A percentile compares a stretch with the other conserved stretches of the same genome.
phyloP scores from a whole-genome alignment of 495 filamentous ascomycete species.

The Hypoxylon perforatum region DNA sequence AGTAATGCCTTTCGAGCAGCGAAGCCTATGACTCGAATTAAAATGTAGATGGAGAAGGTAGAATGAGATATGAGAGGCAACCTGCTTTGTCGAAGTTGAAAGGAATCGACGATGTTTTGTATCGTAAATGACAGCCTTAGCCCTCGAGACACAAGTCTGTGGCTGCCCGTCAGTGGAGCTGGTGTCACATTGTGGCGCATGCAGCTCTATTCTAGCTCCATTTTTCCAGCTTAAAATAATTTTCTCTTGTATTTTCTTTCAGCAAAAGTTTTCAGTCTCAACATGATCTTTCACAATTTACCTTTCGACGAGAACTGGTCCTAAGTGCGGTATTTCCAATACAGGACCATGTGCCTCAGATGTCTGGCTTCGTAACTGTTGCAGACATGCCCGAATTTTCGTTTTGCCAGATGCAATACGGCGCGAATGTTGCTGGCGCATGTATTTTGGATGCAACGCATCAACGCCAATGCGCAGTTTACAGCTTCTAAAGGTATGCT shows the following conservation, averaged over 20 bases:
- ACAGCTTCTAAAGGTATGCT: constrained; percentile 43
- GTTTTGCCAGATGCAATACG: background rate
- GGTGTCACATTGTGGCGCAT: constrained; percentile 9
- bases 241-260: constrained; percentile 44
- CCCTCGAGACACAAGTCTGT: background rate
- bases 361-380: too few relatives aligned
- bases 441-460: too few relatives aligned
- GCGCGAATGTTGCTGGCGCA: background rate
- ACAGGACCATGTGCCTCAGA: too few relatives aligned
- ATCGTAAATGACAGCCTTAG: constrained; percentile 25
- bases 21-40: background rate
- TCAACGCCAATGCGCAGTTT: background rate
- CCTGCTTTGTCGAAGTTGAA: constrained; percentile 17
- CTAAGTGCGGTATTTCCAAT: background rate
- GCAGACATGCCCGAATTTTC: background rate
- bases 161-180: background rate
- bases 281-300: background rate
- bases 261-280: constrained; percentile 44
- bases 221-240: constrained; percentile 37
- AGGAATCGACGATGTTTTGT: constrained; percentile 31
- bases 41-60: background rate
- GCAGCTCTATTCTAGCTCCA: constrained; percentile 6
- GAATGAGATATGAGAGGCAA: constrained; percentile 15
- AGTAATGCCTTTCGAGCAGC: background rate
- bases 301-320: background rate